These are phyloP conservation scores for Neurospora sp. DNA, from an alignment of 2,329 filamentous ascomycete genomes.

Conservation along the genomic window DNA sequence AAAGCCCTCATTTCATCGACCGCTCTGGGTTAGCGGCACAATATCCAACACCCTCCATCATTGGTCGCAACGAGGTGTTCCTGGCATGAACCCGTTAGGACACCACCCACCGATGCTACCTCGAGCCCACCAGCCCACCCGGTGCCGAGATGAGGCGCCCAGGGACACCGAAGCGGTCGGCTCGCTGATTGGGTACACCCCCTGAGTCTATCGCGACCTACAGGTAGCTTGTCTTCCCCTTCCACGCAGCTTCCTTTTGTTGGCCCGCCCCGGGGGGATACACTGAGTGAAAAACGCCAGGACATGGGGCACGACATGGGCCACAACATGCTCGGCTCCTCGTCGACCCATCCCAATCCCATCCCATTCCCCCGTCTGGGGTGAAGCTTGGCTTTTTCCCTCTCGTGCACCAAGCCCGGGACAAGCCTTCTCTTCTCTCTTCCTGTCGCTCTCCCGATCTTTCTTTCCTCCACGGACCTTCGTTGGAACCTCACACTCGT, in stretches of 20 bases:
- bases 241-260: slow-evolving; percentile 6
- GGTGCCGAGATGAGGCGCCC: slow-evolving; percentile 19
- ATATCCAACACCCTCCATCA: slow-evolving; percentile 9
- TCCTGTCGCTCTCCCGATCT: slow-evolving; percentile 3
- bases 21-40: slow-evolving; percentile 10
- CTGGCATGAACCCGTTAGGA: slow-evolving; percentile 7
- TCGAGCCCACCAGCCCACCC: slow-evolving; percentile 3
- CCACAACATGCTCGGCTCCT: neutral
- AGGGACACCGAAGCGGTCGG: slow-evolving; percentile 8
- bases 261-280: slow-evolving; percentile 2
- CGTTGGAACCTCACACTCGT: slow-evolving; percentile 2
- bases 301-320: slow-evolving; percentile 1
- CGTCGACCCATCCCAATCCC: neutral
- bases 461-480: neutral
- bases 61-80: slow-evolving; percentile 13
- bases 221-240: slow-evolving; percentile 4
- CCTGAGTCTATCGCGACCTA: slow-evolving; percentile 15
- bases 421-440: slow-evolving; percentile 1
- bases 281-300: neutral
- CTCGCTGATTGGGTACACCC: slow-evolving; percentile 14
- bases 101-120: neutral
- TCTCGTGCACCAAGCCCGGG: neutral
- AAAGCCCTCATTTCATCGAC: slow-evolving; percentile 15
- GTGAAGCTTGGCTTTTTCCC: neutral
- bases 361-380: neutral